Base-by-base conservation (phyloP, 2,329 filamentous ascomycete species). In the Penicillium sclerotigenum region DNA sequence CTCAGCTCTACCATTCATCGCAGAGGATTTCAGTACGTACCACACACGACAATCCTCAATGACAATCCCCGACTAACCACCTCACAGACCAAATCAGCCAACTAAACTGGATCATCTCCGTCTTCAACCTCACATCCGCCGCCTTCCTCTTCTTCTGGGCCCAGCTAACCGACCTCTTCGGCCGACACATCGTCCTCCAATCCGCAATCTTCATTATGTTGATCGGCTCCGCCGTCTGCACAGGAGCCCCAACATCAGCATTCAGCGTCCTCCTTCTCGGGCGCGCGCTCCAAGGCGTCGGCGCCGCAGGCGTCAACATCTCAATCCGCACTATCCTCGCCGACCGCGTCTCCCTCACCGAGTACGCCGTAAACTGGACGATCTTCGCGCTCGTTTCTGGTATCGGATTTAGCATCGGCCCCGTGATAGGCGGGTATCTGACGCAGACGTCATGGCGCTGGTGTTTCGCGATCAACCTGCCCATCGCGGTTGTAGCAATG, bases 41-140 rank as follows among this genome's bases (percentile, higher is more conserved):
- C 13, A 28, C 7, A 33, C 6, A 33, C 14, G 16, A n/a, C 13
- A 28, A 20, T n/a, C 4, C 14, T 8, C 24, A 28, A 29, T 22
- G 3, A 7, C 2, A 10, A 16, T 4, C 7, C n/a, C 3, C n/a
- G 29, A 28, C 26, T 29, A 28, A 38, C 34, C 68, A 16, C 26
- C 1, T 14, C 5, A 33, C 28, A 81, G 80, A 78, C 57, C 68
- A 84, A 65, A 67, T 84, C 5, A 77, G 81, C 18, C 81, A 86
- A 62, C 76, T 87, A 2, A 88, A 87, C 65, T 88, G 85, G 85
- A 87, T 90, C 65, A 82, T 88, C 18, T 86, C 86, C 0, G 78
- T 85, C 7, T 89, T 88, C 71, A 88, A 85, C 50, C 75, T 90
- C 14, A 86, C 85, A 0, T 83, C 83, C 0, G 85, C 86, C 1